These are phyloP conservation scores for Myxozyma neotropica DNA, from an alignment of 805 yeast genomes.

Conservation along the genomic window DNA sequence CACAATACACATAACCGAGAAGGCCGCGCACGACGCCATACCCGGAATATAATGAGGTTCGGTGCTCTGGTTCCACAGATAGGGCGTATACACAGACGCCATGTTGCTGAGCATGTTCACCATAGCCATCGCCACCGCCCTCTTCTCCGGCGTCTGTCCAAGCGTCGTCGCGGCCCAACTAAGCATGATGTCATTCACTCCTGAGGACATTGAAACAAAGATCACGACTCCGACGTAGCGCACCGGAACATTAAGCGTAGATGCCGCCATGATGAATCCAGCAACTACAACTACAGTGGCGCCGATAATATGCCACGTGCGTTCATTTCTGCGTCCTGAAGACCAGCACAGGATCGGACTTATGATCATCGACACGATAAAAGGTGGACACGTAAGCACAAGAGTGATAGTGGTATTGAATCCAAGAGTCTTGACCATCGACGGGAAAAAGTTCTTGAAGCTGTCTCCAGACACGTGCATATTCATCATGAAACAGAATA, in stretches of 20 bases:
- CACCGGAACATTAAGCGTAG: conserved; percentile 9
- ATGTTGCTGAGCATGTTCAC: conserved; percentile 25
- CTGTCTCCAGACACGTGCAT: conserved; percentile 25
- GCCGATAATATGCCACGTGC: conserved; percentile 24
- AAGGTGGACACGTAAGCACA: conserved; percentile 62
- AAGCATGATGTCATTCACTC: conserved; percentile 26
- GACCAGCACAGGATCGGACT: conserved; percentile 46
- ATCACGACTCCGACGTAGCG: conserved; percentile 26
- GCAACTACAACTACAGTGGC: conserved; percentile 6
- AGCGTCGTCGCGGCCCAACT: conserved; percentile 30
- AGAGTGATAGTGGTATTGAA: conserved; percentile 53
- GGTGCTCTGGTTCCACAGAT: conserved; percentile 12
- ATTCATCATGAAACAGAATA: conserved; percentile 19
- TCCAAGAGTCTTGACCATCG: conserved; percentile 56
- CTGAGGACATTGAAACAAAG: conserved; percentile 25
- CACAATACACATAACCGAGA: conserved; percentile 8
- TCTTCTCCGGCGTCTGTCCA: conserved; percentile 56
- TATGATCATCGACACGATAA: conserved; percentile 52
- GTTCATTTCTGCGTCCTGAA: conserved; percentile 25
- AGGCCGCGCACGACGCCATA: conserved; percentile 14
- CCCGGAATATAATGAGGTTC: conserved; percentile 19
- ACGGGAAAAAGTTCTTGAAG: conserved; percentile 59
- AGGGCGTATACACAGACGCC: conserved; percentile 25
- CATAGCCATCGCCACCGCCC: conserved; percentile 48
- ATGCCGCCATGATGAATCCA: conserved; percentile 15